Conservation (phyloP, 208 protist genomes). For the Porcisia hertigi region DNA sequence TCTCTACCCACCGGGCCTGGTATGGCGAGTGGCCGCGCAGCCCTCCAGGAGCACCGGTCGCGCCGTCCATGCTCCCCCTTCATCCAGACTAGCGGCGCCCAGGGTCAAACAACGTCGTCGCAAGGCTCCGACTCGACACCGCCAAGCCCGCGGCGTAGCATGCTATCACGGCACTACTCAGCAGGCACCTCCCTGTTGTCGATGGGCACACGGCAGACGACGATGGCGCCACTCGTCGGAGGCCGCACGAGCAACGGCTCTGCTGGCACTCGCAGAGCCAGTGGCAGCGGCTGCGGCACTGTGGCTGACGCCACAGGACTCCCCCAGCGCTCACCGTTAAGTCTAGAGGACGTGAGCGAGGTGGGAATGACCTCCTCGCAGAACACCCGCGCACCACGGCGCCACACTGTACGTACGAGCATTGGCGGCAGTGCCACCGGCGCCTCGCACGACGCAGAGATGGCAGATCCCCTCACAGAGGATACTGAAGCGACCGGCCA, state of each 20-base stretch:
- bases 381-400: constrained; percentile 6
- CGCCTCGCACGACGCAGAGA: not conserved
- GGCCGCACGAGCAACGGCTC: not conserved
- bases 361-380: not conserved
- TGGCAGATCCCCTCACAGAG: not conserved
- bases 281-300: not conserved
- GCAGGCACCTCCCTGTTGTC: constrained; percentile 10
- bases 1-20: constrained; percentile 4
- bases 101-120: constrained; percentile 16
- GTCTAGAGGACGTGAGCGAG: constrained; percentile 25
- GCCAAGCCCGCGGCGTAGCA: constrained; percentile 27
- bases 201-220: not conserved
- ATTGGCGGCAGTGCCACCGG: not conserved
- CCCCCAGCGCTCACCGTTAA: constrained; percentile 6
- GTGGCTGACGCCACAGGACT: not conserved
- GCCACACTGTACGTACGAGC: not conserved
- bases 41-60: constrained; percentile 20
- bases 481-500: not conserved
- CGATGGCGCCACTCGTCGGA: not conserved
- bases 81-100: constrained; percentile 13
- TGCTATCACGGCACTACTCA: constrained; percentile 22
- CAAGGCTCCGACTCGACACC: constrained; percentile 31
- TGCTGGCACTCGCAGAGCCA: not conserved
- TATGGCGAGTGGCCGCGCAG: constrained; percentile 7
- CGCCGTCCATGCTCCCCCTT: constrained; percentile 28